Base-by-base conservation (phyloP, 164 flowering plant genomes). In the Liquidambar formosana region DNA sequence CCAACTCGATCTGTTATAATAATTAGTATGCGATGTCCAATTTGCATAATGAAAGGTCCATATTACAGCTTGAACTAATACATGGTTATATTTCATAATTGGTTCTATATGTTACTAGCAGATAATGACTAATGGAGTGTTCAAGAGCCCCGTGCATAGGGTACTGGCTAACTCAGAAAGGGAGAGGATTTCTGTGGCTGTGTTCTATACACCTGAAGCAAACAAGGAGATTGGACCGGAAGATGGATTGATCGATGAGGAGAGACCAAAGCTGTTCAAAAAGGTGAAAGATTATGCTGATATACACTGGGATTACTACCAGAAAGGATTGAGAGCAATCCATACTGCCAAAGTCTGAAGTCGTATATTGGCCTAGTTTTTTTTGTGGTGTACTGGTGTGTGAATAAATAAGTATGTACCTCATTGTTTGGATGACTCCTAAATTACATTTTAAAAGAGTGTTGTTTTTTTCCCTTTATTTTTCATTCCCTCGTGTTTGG, bases 211-310 rank as follows among this genome's bases (percentile, higher is more conserved):
- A 10, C 77, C 84, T 10, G 79, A 77, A 57, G 5, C 45, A 18
- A 48, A 71, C 5, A 79, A 70, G 52, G 78, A 77, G 66, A 77
- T 79, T 23, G 82, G 72, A 63, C 84, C 84, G 22, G 80, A 58
- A 48, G 72, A 68, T 1, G 80, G 66, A 0, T 45, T 78, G 49
- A 19, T 77, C 15, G 43, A 28, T 15, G 65, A 67, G 57, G 72
- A 68, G 51, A 66, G 44, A 8, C 84, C 77, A 41, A 67, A 54
- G 64, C 0, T 72, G 11, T 78, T 23, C 76, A 78, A 73, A 66
- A 73, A 57, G n/a, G 65, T 83, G 57, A 77, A 64, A 49, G 67
- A 76, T 53, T 78, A 77, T 74, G 80, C 63, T 15, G 66, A 51
- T 11, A 51, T 61, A 18, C 70, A 77, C 58, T 78, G 49, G 64